A percentile compares a stretch with the other conserved stretches of the same genome.
These are phyloP conservation scores for Fusarium piperis DNA, from an alignment of 2,329 filamentous ascomycete species.

Conservation along the genomic window DNA sequence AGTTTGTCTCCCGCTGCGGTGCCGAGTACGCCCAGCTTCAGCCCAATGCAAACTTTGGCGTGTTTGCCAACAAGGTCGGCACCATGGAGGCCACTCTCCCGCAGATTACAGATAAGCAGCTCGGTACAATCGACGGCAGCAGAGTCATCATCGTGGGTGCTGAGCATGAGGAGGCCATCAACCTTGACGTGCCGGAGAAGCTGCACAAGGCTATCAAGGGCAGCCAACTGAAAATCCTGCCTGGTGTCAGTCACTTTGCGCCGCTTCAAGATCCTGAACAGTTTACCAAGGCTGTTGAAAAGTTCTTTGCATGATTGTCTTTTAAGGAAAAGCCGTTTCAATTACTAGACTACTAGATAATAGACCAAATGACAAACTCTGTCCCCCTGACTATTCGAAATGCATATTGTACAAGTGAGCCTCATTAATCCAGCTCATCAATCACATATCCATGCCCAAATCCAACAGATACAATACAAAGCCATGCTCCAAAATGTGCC, in stretches of 20 bases:
- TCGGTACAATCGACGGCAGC: constrained; percentile 42
- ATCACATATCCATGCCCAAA: neutral
- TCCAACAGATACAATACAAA: neutral
- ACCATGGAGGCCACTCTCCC: constrained; percentile 51
- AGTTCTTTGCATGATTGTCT: constrained; percentile 33
- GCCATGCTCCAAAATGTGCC: neutral
- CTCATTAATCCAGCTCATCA: neutral
- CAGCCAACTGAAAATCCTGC: constrained; percentile 49
- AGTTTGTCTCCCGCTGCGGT: constrained; percentile 48
- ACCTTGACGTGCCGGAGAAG: constrained; percentile 47
- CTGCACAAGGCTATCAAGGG: constrained; percentile 50
- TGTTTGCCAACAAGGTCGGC: constrained; percentile 50
- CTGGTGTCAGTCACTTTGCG: constrained; percentile 54
- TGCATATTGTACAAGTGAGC: neutral
- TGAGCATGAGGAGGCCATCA: constrained; percentile 53
- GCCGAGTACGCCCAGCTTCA: constrained; percentile 50
- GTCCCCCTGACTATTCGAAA: neutral
- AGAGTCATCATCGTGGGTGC: constrained; percentile 45
- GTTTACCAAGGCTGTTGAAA: constrained; percentile 45
- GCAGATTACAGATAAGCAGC: constrained; percentile 43
- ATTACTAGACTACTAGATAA: neutral
- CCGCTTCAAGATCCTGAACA: constrained; percentile 52
- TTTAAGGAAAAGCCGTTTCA: neutral
- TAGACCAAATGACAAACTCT: neutral
- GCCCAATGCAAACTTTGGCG: constrained; percentile 48